Base-by-base conservation (phyloP, 2,329 filamentous ascomycete genomes). In the Graphiopsis chlorocephala region DNA sequence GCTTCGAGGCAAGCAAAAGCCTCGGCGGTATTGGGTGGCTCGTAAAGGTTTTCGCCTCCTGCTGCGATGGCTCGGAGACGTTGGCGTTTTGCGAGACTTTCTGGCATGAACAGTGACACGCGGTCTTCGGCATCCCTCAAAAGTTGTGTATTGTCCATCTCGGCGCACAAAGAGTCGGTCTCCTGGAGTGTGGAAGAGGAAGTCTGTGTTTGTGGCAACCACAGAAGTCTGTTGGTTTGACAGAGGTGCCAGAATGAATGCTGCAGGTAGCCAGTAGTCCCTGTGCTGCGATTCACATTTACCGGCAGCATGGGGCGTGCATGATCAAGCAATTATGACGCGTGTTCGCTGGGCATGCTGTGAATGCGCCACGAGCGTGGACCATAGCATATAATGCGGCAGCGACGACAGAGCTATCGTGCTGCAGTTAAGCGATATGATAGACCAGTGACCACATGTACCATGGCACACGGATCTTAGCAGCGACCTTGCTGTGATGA, bases 11-110 rank as follows among this genome's bases (percentile, higher is more conserved):
- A 42, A 7, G 28, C 17, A 7, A 61, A 61, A 2, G 58, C 58
- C 31, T 50, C 28, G 17, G 20, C 58, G 11, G 26, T 61, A 8
- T 61, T 61, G n/a, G 58, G 58, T 12, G 58, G 58, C 14, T 61
- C 58, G 42, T 33, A 33, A 6, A 61, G 58, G 8, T 61, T 14
- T 4, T 48, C n/a, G 33, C 23, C 26, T n/a, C 33, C 38, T 15
- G 23, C 31, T 28, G 26, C 33, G 14, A 38, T 28, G 23, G 55
- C 55, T 3, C 20, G 55, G 7, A 42, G 31, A 26, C 47, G 47
- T 28, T 50, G 47, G 25, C 47, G 47, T 17, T n/a, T 25, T 50
- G 23, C 17, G 47, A 50, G 12, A 1, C 23, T 50, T 28, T 50
- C 26, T 28, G 23, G 25, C 23, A 28, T 50, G 38, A 11, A 12